These are phyloP conservation scores for Phytophthora fragariae DNA, from an alignment of 352 stramenopile genomes.

Conservation along the genomic window DNA sequence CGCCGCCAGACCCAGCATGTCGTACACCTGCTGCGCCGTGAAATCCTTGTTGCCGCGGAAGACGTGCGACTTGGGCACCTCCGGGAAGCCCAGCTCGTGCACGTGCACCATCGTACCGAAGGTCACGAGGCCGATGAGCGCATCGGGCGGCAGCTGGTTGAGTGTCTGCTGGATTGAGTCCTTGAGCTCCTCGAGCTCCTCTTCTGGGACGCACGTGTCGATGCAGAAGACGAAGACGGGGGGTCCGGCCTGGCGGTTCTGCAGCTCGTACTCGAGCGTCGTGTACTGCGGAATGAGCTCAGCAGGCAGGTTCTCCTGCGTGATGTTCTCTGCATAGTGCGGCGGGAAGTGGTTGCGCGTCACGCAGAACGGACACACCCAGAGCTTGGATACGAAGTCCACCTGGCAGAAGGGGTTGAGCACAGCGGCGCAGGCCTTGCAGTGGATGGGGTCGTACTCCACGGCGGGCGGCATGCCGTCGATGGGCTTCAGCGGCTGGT, in stretches of 20 bases:
- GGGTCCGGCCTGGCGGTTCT: constrained; percentile 92
- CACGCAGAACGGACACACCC: constrained; percentile 99
- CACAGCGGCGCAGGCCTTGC: constrained; percentile 96
- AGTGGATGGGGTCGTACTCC: constrained; percentile 99
- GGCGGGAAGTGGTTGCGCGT: constrained; percentile 98
- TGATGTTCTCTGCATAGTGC: constrained; percentile 96
- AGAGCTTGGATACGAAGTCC: constrained; percentile 99
- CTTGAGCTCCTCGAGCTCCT: constrained; percentile 98
- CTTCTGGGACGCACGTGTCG: constrained; percentile 97
- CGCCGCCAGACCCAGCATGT: constrained; percentile 94
- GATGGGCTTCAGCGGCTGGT: constrained; percentile 98
- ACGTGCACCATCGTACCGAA: constrained; percentile 99
- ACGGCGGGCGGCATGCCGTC: constrained; percentile 93
- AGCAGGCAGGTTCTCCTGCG: constrained; percentile 98
- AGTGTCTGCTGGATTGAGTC: constrained; percentile 99
- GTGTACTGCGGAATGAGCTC: constrained; percentile 99
- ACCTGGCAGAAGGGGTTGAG: constrained; percentile 99
- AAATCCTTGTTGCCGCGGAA: constrained; percentile 99
- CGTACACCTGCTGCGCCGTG: constrained; percentile 93
- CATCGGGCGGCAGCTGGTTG: constrained; percentile 97
- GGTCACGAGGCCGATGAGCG: constrained; percentile 98
- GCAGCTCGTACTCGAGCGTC: constrained; percentile 99
- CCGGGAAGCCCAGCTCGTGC: constrained; percentile 97
- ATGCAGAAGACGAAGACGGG: constrained; percentile 99
- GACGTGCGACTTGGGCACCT: constrained; percentile 98